Evolutionary conservation across 495 filamentous ascomycete genomes (phyloP).

Genomic region (Penicillium roqueforti): DNA sequence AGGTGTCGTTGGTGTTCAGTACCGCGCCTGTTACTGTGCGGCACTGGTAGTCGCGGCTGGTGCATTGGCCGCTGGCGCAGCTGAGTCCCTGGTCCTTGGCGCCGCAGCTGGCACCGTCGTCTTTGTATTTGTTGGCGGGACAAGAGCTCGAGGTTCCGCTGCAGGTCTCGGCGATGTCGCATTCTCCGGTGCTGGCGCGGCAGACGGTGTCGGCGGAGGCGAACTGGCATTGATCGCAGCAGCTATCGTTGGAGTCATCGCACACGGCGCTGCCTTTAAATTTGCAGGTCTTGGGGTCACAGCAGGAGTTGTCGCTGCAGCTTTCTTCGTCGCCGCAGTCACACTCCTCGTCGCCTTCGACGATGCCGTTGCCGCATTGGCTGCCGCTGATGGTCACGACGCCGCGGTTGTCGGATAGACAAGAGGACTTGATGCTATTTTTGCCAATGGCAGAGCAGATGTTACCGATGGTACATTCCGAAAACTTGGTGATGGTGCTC

Average conservation of each 20-base stretch:
- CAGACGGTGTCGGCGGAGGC: conserved; percentile 65
- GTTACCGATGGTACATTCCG: conserved; percentile 84
- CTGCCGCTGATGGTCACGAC: conserved; percentile 81
- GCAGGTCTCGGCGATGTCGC: conserved; percentile 83
- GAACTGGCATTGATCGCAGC: conserved; percentile 77
- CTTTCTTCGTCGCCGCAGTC: conserved; percentile 78
- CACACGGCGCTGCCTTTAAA: conserved; percentile 74
- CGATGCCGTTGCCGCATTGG: conserved; percentile 95
- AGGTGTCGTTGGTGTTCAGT: conserved; percentile 70
- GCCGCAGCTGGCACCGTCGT: conserved; percentile 70
- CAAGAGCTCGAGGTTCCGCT: conserved; percentile 68
- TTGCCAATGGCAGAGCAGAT: conserved; percentile 87
- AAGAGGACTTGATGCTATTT: conserved; percentile 70
- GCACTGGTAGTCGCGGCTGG: conserved; percentile 87
- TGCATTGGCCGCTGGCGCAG: conserved; percentile 94
- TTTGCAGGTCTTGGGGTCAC: conserved; percentile 82
- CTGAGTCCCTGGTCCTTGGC: conserved; percentile 51
- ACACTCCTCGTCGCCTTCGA: conserved; percentile 90
- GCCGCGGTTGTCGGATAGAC: conserved; percentile 76
- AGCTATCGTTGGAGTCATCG: conserved; percentile 88
- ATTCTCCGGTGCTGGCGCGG: conserved; percentile 68
- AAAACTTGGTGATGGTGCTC: conserved; percentile 69
- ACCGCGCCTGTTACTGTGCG: conserved; percentile 78
- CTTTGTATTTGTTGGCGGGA: conserved; percentile 62
- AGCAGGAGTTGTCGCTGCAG: conserved; percentile 76